Evolutionary conservation across 1,284 basidiomycete genomes (phyloP), one percentile per base, ranked within the genome.

Genomic region (Cutaneotrichosporon sp.): DNA sequence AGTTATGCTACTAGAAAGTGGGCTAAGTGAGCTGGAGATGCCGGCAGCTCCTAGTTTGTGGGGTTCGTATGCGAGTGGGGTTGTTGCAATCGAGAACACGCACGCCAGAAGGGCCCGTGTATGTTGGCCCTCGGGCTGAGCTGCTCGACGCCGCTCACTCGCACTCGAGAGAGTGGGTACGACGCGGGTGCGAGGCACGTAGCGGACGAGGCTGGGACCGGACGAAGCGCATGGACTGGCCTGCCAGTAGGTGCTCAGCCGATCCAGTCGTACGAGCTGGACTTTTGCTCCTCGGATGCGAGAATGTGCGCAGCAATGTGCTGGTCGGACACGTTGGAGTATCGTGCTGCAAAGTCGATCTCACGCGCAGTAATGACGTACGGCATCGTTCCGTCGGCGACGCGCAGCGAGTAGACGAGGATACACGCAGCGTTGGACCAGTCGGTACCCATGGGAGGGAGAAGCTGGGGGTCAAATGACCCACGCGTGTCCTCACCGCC

Each of bases 351-450:
- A 43, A 67, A 67, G 51, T 59, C 66, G 22, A 67, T 58, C 9
- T 53, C 58, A 1, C 62, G 60, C 54, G 63, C 64, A 18, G 62
- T 36, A 20, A 52, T 53, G 4, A 42, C 29, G 2, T 42, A 25
- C 42, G 49, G 42, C 7, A 36, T 27, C 22, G n/a, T n/a, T 4
- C 42, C 46, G 46, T 62, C 62, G 13, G 58, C 53, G 4, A 59
- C 54, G n/a, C 43, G 62, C 45, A 67, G 54, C 43, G 62, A 54
- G 56, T 67, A 67, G 27, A 67, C 51, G 45, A 67, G 25, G 8
- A 67, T 29, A 10, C 46, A 47, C 10, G 63, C 51, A 1, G 66
- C 66, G 11, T 36, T 42, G 18, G 51, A 22, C 60, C 60, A 63
- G 49, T 67, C 66, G 9, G 38, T 43, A 14, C 54, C 57, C 38